Base-by-base conservation (phyloP, 2,329 filamentous ascomycete species). In the Colletotrichum siamense region DNA sequence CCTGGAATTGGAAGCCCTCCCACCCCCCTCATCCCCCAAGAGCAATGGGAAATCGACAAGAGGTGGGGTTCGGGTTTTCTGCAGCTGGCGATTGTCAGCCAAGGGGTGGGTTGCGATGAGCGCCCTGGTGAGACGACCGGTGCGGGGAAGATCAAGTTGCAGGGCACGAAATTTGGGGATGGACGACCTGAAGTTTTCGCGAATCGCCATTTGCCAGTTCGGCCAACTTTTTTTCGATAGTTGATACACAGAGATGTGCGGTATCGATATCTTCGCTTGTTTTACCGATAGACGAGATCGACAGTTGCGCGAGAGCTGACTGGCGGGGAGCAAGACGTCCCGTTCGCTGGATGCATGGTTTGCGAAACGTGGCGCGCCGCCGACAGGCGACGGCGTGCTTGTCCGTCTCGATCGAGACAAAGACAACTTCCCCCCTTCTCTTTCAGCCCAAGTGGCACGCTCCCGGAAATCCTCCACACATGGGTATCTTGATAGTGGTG, bases 81-180 rank as follows among this genome's bases (percentile, higher is more conserved):
- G 59, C 59, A 62, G 28, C 18, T 34, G 16, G 55, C 39, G 24
- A 69, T 30, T 34, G 22, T 57, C 65, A 63, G 61, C n/a, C 26
- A 59, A 26, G 67, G n/a, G 34, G 28, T 24, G 30, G 57, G 62
- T 39, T 62, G n/a, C n/a, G 57, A 68, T 67, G 57, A 44, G 24
- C 63, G 44, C 28, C 32, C 16, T 69, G 63, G 63, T 74, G 67
- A 64, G 72, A 75, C 44, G 72, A 65, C 67, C 67, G 67, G 61
- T 76, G 73, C 73, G 73, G 69, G 73, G 63, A 28, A 68, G 57
- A 73, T 39, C 57, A 22, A 32, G 63, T 66, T 49, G 28, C 28
- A n/a, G 62, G 62, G n/a, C 16, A 16, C 18, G 63, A 18, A 16
- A 32, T 28, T 66, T 49, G 63, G 55, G 44, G 44, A 22, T 52